phyloP scores from a whole-genome alignment of 129 eudicot species.

The Sambucus nigra region DNA sequence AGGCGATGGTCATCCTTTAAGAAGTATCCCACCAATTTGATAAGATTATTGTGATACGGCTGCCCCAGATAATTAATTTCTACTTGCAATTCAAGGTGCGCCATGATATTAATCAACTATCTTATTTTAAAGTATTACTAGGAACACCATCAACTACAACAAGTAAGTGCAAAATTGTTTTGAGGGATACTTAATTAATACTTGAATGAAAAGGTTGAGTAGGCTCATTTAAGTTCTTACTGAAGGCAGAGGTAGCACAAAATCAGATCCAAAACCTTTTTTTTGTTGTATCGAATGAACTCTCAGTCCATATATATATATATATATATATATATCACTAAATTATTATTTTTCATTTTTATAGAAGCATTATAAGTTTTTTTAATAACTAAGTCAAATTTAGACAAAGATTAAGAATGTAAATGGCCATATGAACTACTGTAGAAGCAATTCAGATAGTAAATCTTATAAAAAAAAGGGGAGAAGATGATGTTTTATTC shows the following conservation, averaged over 20 bases:
- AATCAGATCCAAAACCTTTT: no score
- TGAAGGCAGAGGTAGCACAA: no score
- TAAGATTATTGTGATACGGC: slow-evolving; percentile 65
- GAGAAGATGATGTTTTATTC: slow-evolving; percentile 14
- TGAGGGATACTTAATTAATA: no score
- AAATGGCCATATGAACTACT: slow-evolving; percentile 26
- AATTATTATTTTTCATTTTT: slow-evolving; percentile 1
- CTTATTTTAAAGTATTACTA: neutral
- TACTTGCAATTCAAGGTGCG: slow-evolving; percentile 20
- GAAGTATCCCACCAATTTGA: slow-evolving; percentile 59
- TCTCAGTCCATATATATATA: neutral
- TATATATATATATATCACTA: slow-evolving; percentile 5
- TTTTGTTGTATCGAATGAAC: no score
- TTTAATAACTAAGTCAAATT: slow-evolving; percentile 10
- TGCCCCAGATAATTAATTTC: slow-evolving; percentile 72
- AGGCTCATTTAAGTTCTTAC: no score
- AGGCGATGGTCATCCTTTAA: slow-evolving; percentile 64
- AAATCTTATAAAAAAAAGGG: slow-evolving; percentile 53
- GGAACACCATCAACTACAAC: neutral
- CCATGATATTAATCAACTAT: slow-evolving; percentile 2
- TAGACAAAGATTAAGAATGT: slow-evolving; percentile 3
- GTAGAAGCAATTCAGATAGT: slow-evolving; percentile 25
- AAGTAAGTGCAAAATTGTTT: neutral
- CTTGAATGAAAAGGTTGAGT: no score
- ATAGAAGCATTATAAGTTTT: slow-evolving; percentile 6